Evolutionary conservation across 352 stramenopile genomes (phyloP).

Genomic region (Thraustochytrium striatum): DNA sequence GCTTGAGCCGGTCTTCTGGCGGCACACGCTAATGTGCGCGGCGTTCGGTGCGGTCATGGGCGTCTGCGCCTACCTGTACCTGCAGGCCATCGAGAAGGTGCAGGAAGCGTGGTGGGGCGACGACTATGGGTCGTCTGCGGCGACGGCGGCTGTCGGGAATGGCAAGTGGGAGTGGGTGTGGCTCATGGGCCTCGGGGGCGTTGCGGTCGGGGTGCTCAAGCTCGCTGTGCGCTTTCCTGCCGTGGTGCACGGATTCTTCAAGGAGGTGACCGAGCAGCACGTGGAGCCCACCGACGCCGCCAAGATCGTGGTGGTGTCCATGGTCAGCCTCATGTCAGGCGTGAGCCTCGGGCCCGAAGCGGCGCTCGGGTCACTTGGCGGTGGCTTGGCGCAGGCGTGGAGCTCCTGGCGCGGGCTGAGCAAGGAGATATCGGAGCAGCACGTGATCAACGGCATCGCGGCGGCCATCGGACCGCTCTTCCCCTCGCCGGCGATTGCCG

Average conservation of each 20-base stretch:
- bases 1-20: slow-evolving; percentile 38
- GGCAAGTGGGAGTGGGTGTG: slow-evolving; percentile 47
- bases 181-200: slow-evolving; percentile 21
- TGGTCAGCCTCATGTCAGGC: slow-evolving; percentile 33
- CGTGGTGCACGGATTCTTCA: slow-evolving; percentile 46
- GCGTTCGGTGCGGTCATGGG: slow-evolving; percentile 46
- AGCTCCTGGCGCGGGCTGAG: slow-evolving; percentile 16
- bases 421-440: slow-evolving; percentile 21
- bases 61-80: slow-evolving; percentile 17
- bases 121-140: background rate
- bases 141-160: background rate
- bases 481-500: slow-evolving; percentile 41
- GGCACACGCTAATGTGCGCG: background rate
- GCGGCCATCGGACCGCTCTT: slow-evolving; percentile 50
- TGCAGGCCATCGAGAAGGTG: slow-evolving; percentile 22
- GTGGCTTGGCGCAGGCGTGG: slow-evolving; percentile 42
- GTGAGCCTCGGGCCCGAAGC: slow-evolving; percentile 40
- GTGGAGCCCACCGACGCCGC: slow-evolving; percentile 43
- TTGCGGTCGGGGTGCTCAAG: slow-evolving; percentile 47
- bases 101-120: slow-evolving; percentile 22
- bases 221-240: slow-evolving; percentile 38
- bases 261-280: slow-evolving; percentile 47
- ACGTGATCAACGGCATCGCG: slow-evolving; percentile 48
- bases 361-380: slow-evolving; percentile 50
- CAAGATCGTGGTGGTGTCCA: slow-evolving; percentile 48